Percentiles rank a stretch among this genome's conserved stretches.
Conservation (phyloP, 352 stramenopile genomes). For the Hyaloperonospora arabidopsidis region DNA sequence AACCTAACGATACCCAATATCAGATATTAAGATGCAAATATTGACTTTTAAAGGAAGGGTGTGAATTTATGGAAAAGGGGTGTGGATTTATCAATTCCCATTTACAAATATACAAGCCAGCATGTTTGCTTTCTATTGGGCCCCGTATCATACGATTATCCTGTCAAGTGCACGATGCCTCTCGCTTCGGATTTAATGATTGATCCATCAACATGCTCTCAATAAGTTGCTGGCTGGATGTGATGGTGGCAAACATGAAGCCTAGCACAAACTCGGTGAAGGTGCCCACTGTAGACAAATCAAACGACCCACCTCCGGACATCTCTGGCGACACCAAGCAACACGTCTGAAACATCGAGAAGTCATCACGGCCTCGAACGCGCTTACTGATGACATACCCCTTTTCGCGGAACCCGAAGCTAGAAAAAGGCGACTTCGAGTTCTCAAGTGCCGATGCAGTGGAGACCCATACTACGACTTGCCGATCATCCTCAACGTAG, state of each 20-base stretch:
- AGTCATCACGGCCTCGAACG: slow-evolving; percentile 17
- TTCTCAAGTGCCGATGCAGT: slow-evolving; percentile 31
- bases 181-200: slow-evolving; percentile 10
- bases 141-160: background rate
- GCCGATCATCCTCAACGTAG: slow-evolving; percentile 27
- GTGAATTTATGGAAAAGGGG: too few species aligned
- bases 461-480: slow-evolving; percentile 38
- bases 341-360: slow-evolving; percentile 34
- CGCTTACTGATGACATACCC: slow-evolving; percentile 38
- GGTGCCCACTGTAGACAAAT: slow-evolving; percentile 22
- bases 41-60: too few species aligned
- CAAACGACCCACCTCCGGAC: slow-evolving; percentile 19
- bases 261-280: slow-evolving; percentile 34
- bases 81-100: too few species aligned
- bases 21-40: too few species aligned
- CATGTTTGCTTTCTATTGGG: background rate
- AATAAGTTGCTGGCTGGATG: slow-evolving; percentile 30
- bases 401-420: slow-evolving; percentile 33
- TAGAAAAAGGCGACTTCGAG: slow-evolving; percentile 27
- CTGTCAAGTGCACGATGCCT: background rate
- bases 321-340: slow-evolving; percentile 30
- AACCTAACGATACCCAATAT: too few species aligned
- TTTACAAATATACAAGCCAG: too few species aligned
- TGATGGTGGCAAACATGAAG: slow-evolving; percentile 31
- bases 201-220: slow-evolving; percentile 37